phyloP scores from a whole-genome alignment of 352 stramenopile species.

The Pythium brachiatum region DNA sequence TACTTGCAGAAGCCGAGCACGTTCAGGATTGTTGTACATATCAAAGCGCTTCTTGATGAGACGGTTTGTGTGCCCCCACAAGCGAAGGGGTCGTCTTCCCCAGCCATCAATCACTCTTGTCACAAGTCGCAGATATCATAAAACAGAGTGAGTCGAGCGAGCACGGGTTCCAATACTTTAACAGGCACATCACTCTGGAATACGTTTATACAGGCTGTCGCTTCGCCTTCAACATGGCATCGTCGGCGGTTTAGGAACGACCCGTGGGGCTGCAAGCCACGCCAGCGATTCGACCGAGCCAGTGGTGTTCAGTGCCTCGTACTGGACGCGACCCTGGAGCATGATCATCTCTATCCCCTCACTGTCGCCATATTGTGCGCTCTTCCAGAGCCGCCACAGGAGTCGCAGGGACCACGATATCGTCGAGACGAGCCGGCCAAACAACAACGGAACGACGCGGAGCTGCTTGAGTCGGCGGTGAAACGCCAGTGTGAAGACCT shows the following conservation, averaged over 20 bases:
- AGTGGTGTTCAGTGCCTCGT: slow-evolving; percentile 1
- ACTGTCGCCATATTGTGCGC: neutral
- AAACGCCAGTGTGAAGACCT: slow-evolving; percentile 11
- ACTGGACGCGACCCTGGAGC: slow-evolving; percentile 18
- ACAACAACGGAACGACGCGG: slow-evolving; percentile 12
- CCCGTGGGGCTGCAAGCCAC: too few relatives aligned
- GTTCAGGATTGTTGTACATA: neutral
- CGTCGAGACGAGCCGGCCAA: slow-evolving; percentile 13
- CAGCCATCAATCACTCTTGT: too few relatives aligned
- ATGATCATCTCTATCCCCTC: slow-evolving; percentile 3
- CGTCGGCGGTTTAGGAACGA: neutral
- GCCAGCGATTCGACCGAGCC: neutral
- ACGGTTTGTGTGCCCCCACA: too few relatives aligned
- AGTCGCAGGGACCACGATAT: slow-evolving; percentile 20
- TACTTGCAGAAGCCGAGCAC: slow-evolving; percentile 3
- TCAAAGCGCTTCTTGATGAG: neutral
- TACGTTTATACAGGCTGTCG: too few relatives aligned
- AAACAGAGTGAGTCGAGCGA: too few relatives aligned
- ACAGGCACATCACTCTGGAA: too few relatives aligned
- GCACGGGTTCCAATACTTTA: too few relatives aligned
- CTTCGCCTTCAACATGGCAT: too few relatives aligned
- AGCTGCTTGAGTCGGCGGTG: slow-evolving; percentile 2
- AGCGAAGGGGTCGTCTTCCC: too few relatives aligned
- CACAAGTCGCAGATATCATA: too few relatives aligned
- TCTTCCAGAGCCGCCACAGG: slow-evolving; percentile 16